A percentile compares a stretch with the other conserved stretches of the same genome.
phyloP scores from a whole-genome alignment of 1,139 yeast species.

The Lodderomyces theae region DNA sequence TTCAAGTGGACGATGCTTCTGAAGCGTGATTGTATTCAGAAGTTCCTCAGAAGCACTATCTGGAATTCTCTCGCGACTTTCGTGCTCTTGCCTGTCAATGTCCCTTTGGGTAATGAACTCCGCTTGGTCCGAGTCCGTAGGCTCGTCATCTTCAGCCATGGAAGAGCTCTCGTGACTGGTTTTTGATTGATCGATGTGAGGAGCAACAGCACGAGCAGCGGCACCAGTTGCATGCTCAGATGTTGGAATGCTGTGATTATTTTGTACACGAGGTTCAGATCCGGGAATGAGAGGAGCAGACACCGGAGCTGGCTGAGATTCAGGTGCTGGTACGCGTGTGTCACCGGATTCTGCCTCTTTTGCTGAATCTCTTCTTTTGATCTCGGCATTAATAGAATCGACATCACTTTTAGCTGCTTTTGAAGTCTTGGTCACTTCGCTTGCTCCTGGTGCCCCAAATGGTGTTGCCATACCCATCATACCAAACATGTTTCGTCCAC shows the following conservation, averaged over 20 bases:
- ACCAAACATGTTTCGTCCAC: conserved; percentile 87
- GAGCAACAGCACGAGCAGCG: background rate
- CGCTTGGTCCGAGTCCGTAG: conserved; percentile 15
- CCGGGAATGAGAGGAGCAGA: conserved; percentile 1
- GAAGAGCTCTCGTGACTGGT: conserved; percentile 24
- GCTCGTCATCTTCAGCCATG: conserved; percentile 31
- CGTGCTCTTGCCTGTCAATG: conserved; percentile 6
- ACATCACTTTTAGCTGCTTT: conserved; percentile 7
- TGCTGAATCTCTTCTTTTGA: background rate
- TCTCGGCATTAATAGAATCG: conserved; percentile 6
- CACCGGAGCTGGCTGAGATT: too few relatives aligned
- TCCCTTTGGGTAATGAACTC: conserved; percentile 11
- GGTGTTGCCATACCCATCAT: conserved; percentile 64
- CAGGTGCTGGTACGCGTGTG: conserved; percentile 1
- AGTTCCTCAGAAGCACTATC: conserved; percentile 21
- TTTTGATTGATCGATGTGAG: background rate
- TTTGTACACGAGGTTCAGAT: conserved; percentile 8
- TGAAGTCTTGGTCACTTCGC: conserved; percentile 14
- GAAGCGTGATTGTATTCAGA: conserved; percentile 12
- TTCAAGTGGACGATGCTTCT: conserved; percentile 20
- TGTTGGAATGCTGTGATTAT: conserved; percentile 5
- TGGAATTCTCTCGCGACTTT: conserved; percentile 11
- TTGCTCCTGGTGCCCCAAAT: conserved; percentile 21
- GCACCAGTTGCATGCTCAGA: conserved; percentile 5
- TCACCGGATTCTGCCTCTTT: conserved; percentile 11